Evolutionary conservation across 768 basidiomycete genomes (phyloP).

Genomic region (Rhodocollybia butyracea): DNA sequence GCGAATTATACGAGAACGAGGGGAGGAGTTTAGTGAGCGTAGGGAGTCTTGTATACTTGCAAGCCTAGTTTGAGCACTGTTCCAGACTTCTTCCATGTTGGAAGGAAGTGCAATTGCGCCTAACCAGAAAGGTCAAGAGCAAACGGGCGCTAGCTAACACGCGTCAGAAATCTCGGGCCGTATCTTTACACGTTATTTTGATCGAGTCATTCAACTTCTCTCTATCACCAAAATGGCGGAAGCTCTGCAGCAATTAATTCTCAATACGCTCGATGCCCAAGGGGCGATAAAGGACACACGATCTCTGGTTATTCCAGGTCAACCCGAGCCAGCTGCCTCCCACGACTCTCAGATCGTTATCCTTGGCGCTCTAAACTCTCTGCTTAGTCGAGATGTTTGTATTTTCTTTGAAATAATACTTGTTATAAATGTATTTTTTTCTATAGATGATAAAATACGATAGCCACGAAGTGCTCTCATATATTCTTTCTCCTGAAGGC

Average conservation of each 20-base stretch:
- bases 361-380: conserved; percentile 89
- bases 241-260: conserved; percentile 72
- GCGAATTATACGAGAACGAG: conserved; percentile 54
- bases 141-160: neutral
- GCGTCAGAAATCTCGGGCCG: neutral
- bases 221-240: conserved; percentile 55
- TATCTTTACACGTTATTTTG: neutral
- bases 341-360: conserved; percentile 82
- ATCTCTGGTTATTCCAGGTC: conserved; percentile 61
- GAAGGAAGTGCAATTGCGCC: too few species aligned
- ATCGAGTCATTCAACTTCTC: neutral
- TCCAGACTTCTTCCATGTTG: conserved; percentile 71
- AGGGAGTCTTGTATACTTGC: conserved; percentile 42
- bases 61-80: conserved; percentile 53
- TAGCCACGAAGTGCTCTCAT: conserved; percentile 69
- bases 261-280: conserved; percentile 63
- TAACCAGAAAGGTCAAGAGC: too few species aligned
- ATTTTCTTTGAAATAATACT: conserved; percentile 6
- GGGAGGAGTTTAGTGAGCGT: conserved; percentile 21
- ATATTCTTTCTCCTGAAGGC: conserved; percentile 83
- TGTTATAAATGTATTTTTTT: conserved; percentile 13
- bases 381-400: conserved; percentile 79
- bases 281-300: conserved; percentile 67
- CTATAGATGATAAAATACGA: conserved; percentile 80
- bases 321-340: conserved; percentile 50